Evolutionary conservation across 257 asterid species (phyloP).

Genomic region (Capsicum chinense): DNA sequence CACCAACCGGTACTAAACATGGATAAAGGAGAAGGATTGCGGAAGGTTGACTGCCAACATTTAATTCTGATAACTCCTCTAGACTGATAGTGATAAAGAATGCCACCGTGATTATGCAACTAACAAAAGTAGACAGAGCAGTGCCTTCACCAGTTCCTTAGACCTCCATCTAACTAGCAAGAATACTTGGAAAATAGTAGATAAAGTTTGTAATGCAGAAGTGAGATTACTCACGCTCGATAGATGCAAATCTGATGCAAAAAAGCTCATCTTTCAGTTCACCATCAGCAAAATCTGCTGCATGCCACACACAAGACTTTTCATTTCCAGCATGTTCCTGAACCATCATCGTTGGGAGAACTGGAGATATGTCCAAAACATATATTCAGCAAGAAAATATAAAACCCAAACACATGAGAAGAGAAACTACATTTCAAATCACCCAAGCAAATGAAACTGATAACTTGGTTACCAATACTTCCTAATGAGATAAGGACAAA

Average conservation of each 20-base stretch:
- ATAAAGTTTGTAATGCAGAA: background rate
- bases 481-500: background rate
- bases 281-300: slow-evolving; percentile 56
- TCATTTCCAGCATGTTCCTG: slow-evolving; percentile 59
- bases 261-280: slow-evolving; percentile 55
- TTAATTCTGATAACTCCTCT: background rate
- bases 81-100: slow-evolving; percentile 11
- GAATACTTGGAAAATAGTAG: background rate
- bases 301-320: slow-evolving; percentile 62
- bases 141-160: background rate
- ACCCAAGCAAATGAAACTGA: background rate
- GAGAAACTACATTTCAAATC: background rate
- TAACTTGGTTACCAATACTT: background rate
- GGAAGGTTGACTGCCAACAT: background rate
- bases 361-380: slow-evolving; percentile 31
- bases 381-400: slow-evolving; percentile 22
- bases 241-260: slow-evolving; percentile 53
- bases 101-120: background rate
- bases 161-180: slow-evolving; percentile 14
- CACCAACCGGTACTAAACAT: background rate
- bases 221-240: slow-evolving; percentile 45
- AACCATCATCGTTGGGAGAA: slow-evolving; percentile 44
- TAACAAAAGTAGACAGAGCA: background rate
- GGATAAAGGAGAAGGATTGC: slow-evolving; percentile 4
- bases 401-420: background rate